Evolutionary conservation across 1,139 yeast species (phyloP).

Genomic region (Debaryomyces fabryi): DNA sequence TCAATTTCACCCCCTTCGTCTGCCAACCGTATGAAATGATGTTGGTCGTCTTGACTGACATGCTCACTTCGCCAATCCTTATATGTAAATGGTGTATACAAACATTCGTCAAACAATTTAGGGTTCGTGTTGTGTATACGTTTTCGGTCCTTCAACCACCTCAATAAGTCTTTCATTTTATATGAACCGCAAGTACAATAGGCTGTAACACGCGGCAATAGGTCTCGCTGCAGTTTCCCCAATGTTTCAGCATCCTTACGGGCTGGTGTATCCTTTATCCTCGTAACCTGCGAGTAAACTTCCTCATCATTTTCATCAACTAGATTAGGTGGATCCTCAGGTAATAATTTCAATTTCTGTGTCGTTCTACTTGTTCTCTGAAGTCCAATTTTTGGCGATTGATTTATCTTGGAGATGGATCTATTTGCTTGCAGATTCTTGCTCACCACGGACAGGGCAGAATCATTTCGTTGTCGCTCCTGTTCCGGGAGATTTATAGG

Average conservation of each 20-base stretch:
- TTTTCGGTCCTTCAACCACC: conserved; percentile 84
- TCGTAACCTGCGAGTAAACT: conserved; percentile 79
- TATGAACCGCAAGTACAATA: conserved; percentile 95
- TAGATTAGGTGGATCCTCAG: conserved; percentile 68
- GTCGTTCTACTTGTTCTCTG: conserved; percentile 88
- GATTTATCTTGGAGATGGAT: conserved; percentile 31
- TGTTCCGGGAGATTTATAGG: conserved; percentile 23
- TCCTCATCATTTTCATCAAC: conserved; percentile 22
- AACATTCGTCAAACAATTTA: conserved; percentile 88
- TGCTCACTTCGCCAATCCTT: conserved; percentile 70
- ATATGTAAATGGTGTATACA: conserved; percentile 86
- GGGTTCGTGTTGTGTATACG: conserved; percentile 78
- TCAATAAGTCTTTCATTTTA: conserved; percentile 78
- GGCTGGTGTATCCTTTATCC: conserved; percentile 89
- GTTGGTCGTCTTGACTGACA: conserved; percentile 32
- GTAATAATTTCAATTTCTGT: conserved; percentile 82
- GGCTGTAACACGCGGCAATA: conserved; percentile 89
- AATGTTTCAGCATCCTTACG: conserved; percentile 91
- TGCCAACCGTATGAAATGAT: conserved; percentile 67
- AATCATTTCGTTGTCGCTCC: conserved; percentile 2
- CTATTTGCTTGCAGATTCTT: conserved; percentile 21
- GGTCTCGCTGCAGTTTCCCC: conserved; percentile 85
- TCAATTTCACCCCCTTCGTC: conserved; percentile 96
- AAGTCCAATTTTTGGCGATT: conserved; percentile 63
- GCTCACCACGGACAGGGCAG: neutral